phyloP scores from a whole-genome alignment of 2,329 filamentous ascomycete species.

The Xylariaceae sp. region DNA sequence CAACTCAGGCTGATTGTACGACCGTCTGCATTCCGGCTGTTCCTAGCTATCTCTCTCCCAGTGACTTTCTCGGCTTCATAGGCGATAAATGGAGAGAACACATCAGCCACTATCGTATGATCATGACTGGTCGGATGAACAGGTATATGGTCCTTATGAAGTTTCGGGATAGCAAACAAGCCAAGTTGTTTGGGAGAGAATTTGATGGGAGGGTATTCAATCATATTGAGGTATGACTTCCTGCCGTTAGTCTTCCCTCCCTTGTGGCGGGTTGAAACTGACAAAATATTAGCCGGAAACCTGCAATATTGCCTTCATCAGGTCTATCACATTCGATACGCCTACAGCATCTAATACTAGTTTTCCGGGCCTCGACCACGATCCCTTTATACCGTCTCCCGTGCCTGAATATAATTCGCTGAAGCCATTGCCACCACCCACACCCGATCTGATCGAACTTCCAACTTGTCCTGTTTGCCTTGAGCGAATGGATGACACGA shows the following conservation, averaged over 20 bases:
- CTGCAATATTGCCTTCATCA: conserved; percentile 92
- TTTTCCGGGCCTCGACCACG: conserved; percentile 58
- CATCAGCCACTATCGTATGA: conserved; percentile 91
- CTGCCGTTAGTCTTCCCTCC: conserved; percentile 13
- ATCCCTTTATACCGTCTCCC: conserved; percentile 56
- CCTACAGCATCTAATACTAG: conserved; percentile 46
- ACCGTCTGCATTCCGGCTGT: conserved; percentile 92
- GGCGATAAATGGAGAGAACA: conserved; percentile 81
- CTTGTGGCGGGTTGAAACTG: conserved; percentile 20
- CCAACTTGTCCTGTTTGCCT: conserved; percentile 95
- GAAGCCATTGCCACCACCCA: conserved; percentile 61
- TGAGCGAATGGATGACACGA: conserved; percentile 97
- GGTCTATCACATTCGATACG: conserved; percentile 79
- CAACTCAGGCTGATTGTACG: conserved; percentile 60
- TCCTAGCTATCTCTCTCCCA: conserved; percentile 86
- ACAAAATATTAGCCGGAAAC: conserved; percentile 67
- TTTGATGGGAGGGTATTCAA: conserved; percentile 96
- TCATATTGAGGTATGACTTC: conserved; percentile 67
- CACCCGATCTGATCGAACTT: conserved; percentile 81
- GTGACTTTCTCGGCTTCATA: conserved; percentile 86
- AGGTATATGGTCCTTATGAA: conserved; percentile 96
- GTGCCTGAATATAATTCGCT: conserved; percentile 41
- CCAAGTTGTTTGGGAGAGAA: conserved; percentile 73
- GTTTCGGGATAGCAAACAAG: conserved; percentile 71
- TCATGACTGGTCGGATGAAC: conserved; percentile 83